These are phyloP conservation scores for Lyophyllum decastes DNA, from an alignment of 768 basidiomycete genomes.

Conservation along the genomic window DNA sequence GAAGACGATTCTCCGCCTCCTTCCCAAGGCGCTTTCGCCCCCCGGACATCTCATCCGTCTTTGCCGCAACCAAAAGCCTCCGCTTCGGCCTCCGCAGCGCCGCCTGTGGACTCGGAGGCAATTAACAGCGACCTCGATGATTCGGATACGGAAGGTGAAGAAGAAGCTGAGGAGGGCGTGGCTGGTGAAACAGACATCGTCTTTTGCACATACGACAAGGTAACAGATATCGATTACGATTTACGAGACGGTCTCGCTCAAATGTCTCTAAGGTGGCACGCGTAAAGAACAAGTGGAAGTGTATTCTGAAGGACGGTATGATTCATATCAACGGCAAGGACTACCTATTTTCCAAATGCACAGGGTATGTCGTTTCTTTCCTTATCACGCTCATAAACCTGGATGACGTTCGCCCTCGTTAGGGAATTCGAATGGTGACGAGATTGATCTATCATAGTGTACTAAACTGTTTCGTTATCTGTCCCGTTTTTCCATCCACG, in stretches of 20 bases:
- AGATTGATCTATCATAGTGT: slow-evolving; percentile 1
- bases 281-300: slow-evolving; percentile 99
- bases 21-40: slow-evolving; percentile 59
- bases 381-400: not conserved
- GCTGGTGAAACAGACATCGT: slow-evolving; percentile 87
- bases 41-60: slow-evolving; percentile 73
- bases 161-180: slow-evolving; percentile 77
- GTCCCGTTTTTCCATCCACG: not conserved
- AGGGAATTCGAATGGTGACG: slow-evolving; percentile 46
- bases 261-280: slow-evolving; percentile 74
- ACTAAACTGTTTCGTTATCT: slow-evolving; percentile 3
- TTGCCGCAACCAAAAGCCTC: slow-evolving; percentile 60
- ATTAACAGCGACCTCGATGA: slow-evolving; percentile 98
- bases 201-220: slow-evolving; percentile 99
- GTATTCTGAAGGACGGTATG: slow-evolving; percentile 96
- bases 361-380: slow-evolving; percentile 68
- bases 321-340: slow-evolving; percentile 96
- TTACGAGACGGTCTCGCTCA: not conserved
- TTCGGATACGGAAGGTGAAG: slow-evolving; percentile 85
- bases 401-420: slow-evolving; percentile 3
- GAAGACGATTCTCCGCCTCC: slow-evolving; percentile 69
- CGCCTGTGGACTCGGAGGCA: slow-evolving; percentile 66
- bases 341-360: slow-evolving; percentile 96
- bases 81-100: slow-evolving; percentile 33
- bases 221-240: slow-evolving; percentile 29